Conservation (phyloP, 257 asterid species). For the Henckelia pumila region DNA sequence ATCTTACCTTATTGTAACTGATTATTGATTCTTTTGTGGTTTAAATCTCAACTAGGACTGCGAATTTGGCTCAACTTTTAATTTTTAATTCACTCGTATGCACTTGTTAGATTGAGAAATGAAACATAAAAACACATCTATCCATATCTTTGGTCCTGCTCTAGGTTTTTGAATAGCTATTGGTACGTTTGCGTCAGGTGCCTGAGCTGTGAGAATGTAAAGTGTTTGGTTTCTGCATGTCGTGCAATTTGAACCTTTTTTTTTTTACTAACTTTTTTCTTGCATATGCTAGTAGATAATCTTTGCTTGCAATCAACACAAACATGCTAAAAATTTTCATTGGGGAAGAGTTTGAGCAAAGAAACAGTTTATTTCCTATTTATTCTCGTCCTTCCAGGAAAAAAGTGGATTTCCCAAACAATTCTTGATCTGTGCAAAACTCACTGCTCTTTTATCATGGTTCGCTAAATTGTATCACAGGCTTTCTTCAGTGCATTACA, state of each 20-base stretch:
- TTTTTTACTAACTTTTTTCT: too few relatives aligned
- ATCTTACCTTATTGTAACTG: constrained; percentile 12
- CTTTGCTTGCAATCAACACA: constrained; percentile 3
- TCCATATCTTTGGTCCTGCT: not conserved
- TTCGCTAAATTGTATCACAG: constrained; percentile 36
- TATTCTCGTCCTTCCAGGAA: too few relatives aligned
- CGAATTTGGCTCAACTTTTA: not conserved
- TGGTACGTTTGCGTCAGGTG: not conserved
- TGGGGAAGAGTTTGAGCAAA: constrained; percentile 1
- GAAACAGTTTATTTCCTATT: not conserved
- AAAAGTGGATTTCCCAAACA: too few relatives aligned
- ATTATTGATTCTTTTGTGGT: constrained; percentile 7
- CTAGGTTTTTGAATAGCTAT: not conserved
- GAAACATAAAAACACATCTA: not conserved
- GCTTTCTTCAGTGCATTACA: constrained; percentile 46
- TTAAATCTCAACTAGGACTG: not conserved
- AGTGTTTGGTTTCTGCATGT: too few relatives aligned
- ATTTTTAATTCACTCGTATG: not conserved
- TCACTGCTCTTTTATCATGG: constrained; percentile 27
- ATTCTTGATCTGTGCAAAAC: too few relatives aligned
- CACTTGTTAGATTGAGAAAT: not conserved
- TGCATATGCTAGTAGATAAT: too few relatives aligned
- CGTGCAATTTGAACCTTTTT: too few relatives aligned
- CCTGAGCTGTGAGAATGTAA: constrained; percentile 14
- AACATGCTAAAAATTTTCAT: not conserved